Base-by-base conservation (phyloP, 345 rosid species). In the Fremontodendron californicum region DNA sequence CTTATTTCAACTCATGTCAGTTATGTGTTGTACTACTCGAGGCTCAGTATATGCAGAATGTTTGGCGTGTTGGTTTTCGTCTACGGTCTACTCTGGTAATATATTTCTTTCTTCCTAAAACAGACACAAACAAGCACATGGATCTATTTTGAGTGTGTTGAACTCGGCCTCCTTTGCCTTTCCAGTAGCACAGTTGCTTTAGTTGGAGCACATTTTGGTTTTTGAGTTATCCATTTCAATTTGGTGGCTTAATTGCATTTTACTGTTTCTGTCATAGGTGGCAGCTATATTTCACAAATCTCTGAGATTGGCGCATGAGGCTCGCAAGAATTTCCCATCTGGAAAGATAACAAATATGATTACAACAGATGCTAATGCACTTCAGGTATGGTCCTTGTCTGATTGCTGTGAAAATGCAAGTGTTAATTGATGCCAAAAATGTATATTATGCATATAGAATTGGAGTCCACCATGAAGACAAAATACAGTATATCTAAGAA, bases 321-420 rank as follows among this genome's bases (percentile, higher is more conserved):
- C 87, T 80, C 97, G 96, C 79, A 87, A 87, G 83, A 88, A 90
- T 87, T 93, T 93, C 72, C 87, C 89, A 31, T 89, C 97, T 65
- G 99, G 98, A 58, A 96, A 93, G 85, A 85, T 96, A 77, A 96
- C 94, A 61, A 96, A 96, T 76, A 91, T 96, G 93, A 96, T 96
- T 83, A 90, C 99, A 75, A 93, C 98, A 70, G 98, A 96, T 88
- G 92, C 96, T 65, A 93, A 84, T 85, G 83, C 98, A 43, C 93
- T 93, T 81, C 97, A 96, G 96, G 98, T 88, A 77, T 78, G 78
- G 16, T 64, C 70, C 68, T 43, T 49, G 18, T 19, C 25, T 35
- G 29, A 51, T 67, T 31, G 48, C 27, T 15, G 57, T 80, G 54
- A 13, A 21, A 45, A 23, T 46, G 74, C 9, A 19, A 29, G 8